Evolutionary conservation across 768 basidiomycete genomes (phyloP), one percentile per base, ranked within the genome.

Genomic region (Sarcomyxa edulis): DNA sequence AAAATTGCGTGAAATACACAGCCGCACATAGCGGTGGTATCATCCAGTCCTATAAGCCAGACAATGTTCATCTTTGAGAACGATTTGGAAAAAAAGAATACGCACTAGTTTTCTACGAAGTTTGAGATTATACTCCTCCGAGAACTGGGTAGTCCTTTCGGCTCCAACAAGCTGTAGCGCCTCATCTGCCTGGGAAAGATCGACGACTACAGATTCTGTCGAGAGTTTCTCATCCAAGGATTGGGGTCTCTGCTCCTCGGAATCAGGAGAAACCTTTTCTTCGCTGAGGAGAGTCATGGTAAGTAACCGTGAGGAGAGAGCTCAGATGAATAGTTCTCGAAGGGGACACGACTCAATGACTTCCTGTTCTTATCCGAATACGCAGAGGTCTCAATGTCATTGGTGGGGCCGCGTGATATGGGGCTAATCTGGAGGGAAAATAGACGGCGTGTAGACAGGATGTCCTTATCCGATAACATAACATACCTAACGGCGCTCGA

Each of bases 1-100:
- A 51, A 47, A 73, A 82, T 48, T 83, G 78, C 1, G 75, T 77
- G 51, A 83, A 83, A 54, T 81, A 83, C 9, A 82, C 79, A 3
- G 77, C 74, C 2, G 79, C 78, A 45, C 72, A 73, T 10, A 78
- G 55, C 3, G 76, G 69, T 1, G 74, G 72, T 32, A 79, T 77
- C 29, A 74, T 45, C 2, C 60, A 37, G 48, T 78, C 77, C 74
- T 76, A 37, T 1, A 23, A 8, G 6, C 0, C 5, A 24, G 6
- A 16, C 24, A 18, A 35, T 28, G 21, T 14, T 27, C 28, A 12
- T 11, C 22, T 10, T 6, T 8, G 18, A 5, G 2, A 23, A 15
- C n/a, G 30, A 32, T 16, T 28, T 19, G 22, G n/a, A 6, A 38
- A 21, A 35, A 27, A 20, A 10, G 37, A 19, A 5, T 14, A 47